A percentile compares a stretch with the other conserved stretches of the same genome.
Conservation (phyloP, 495 filamentous ascomycete genomes). For the Entonaema liquescens region DNA sequence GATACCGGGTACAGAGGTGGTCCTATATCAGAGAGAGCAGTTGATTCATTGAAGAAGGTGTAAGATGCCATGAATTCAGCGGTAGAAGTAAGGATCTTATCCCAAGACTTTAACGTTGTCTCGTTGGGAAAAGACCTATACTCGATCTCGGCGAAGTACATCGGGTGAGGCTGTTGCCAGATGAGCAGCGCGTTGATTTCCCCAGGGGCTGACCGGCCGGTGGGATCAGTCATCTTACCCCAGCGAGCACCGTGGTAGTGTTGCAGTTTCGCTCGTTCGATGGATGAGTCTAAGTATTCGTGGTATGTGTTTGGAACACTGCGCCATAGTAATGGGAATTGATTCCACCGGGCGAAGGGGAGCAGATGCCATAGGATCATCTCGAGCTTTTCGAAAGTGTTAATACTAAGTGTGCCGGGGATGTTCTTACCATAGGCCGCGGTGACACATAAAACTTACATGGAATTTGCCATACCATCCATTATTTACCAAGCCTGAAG, state of each 20-base stretch:
- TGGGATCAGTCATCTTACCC: constrained; percentile 68
- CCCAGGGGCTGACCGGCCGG: constrained; percentile 63
- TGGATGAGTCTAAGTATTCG: constrained; percentile 56
- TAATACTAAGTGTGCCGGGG: not conserved
- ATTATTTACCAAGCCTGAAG: constrained; percentile 61
- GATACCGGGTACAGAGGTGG: constrained; percentile 63
- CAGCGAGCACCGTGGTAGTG: constrained; percentile 64
- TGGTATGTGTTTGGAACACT: constrained; percentile 58
- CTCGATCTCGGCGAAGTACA: constrained; percentile 63
- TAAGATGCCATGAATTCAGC: constrained; percentile 64
- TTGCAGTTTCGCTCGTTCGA: constrained; percentile 55
- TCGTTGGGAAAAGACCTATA: constrained; percentile 53
- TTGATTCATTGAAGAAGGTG: constrained; percentile 57
- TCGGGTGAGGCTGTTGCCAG: constrained; percentile 65
- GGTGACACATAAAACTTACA: constrained; percentile 23
- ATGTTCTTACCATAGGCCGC: not conserved
- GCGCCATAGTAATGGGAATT: constrained; percentile 55
- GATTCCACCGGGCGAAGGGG: constrained; percentile 63
- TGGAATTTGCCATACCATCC: constrained; percentile 65
- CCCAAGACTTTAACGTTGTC: constrained; percentile 56
- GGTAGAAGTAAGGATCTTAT: constrained; percentile 51
- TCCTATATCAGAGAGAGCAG: constrained; percentile 58
- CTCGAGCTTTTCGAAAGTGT: constrained; percentile 47
- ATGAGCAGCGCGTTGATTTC: constrained; percentile 64
- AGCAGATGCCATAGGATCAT: constrained; percentile 64